Conservation (phyloP, 2,329 filamentous ascomycete species). For the Fusarium neocosmosporiellum region DNA sequence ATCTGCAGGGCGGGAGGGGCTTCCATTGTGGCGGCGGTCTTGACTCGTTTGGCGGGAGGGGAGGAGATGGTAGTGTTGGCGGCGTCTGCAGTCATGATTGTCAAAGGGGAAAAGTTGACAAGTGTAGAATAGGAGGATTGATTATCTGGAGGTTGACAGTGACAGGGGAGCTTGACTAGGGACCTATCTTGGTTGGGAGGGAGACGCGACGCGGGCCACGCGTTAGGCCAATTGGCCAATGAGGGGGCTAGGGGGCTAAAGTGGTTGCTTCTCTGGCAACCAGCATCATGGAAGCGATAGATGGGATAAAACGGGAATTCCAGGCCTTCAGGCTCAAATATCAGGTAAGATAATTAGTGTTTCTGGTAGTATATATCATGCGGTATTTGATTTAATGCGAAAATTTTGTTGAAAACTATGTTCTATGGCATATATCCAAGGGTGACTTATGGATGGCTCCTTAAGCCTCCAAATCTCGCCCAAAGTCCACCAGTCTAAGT, state of each 20-base stretch:
- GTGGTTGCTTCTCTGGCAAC: slow-evolving; percentile 34
- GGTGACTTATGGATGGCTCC: neutral
- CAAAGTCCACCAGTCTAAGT: slow-evolving; percentile 72
- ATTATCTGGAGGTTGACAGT: slow-evolving; percentile 6
- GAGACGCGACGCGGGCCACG: slow-evolving; percentile 47
- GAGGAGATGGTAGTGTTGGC: slow-evolving; percentile 66
- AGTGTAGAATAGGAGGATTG: slow-evolving; percentile 41
- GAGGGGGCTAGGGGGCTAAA: slow-evolving; percentile 22
- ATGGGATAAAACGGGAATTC: neutral
- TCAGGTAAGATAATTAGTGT: neutral
- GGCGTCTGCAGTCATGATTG: slow-evolving; percentile 38
- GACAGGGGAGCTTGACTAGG: slow-evolving; percentile 4
- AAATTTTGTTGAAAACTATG: neutral
- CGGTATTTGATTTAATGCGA: neutral
- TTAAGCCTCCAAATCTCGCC: slow-evolving; percentile 69
- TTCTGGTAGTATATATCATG: neutral
- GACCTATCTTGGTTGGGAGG: slow-evolving; percentile 16
- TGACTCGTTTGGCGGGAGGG: slow-evolving; percentile 83
- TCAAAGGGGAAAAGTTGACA: neutral
- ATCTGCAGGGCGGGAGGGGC: slow-evolving; percentile 76
- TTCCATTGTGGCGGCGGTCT: slow-evolving; percentile 63
- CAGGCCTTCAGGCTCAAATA: neutral
- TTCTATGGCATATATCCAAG: neutral
- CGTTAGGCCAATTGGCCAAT: slow-evolving; percentile 46
- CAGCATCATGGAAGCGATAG: neutral